phyloP scores from a whole-genome alignment of 305 asterid species.

The Plantago coronopus region DNA sequence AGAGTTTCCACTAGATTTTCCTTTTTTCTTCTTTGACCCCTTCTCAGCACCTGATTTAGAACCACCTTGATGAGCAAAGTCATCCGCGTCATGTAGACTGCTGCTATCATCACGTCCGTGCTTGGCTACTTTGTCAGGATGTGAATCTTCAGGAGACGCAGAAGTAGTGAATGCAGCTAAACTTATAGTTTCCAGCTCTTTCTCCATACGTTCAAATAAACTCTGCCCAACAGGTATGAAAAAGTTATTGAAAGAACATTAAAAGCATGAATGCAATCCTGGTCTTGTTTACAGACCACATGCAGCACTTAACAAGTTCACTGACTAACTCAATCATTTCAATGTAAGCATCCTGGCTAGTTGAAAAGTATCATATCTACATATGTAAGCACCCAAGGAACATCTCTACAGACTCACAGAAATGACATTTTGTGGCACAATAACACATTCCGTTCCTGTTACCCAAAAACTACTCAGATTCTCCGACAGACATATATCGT shows the following conservation, averaged over 20 bases:
- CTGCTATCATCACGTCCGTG: conserved; percentile 44
- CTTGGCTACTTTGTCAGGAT: conserved; percentile 40
- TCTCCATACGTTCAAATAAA: conserved; percentile 71
- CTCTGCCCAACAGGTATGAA: conserved; percentile 42
- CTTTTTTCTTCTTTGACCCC: conserved; percentile 82
- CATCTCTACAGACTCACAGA: not conserved
- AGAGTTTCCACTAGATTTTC: conserved; percentile 61
- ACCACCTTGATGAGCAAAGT: conserved; percentile 49
- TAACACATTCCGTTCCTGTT: not conserved
- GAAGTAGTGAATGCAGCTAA: conserved; percentile 39
- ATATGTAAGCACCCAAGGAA: no score
- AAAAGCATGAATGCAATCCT: conserved; percentile 4
- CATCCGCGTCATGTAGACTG: conserved; percentile 46
- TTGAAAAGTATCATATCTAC: no score
- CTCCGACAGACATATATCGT: conserved; percentile 15
- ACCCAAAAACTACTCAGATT: not conserved
- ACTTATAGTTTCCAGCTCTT: conserved; percentile 62
- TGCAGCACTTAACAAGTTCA: conserved; percentile 5
- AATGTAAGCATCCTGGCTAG: no score
- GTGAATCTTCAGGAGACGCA: conserved; percentile 35
- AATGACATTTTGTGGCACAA: not conserved
- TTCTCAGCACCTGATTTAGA: conserved; percentile 57
- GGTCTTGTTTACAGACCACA: not conserved
- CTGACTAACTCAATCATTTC: conserved; percentile 10
- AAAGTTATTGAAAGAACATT: conserved; percentile 15